These are phyloP conservation scores for Paraleonurus japonicus DNA, from an alignment of 257 asterid genomes.

Conservation along the genomic window DNA sequence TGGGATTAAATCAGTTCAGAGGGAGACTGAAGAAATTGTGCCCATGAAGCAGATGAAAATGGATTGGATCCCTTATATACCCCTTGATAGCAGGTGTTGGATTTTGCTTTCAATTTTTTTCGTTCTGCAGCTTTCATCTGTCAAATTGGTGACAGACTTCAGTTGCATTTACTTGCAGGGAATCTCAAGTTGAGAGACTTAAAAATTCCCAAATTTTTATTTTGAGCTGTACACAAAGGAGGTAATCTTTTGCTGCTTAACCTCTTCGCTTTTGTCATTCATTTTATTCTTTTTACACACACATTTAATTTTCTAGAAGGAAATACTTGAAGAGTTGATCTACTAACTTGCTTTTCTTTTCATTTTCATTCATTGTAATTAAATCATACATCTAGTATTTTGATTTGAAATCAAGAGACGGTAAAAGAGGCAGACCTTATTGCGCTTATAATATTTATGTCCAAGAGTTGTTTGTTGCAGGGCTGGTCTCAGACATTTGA, in stretches of 20 bases:
- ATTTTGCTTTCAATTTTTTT: background rate
- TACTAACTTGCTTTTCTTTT: background rate
- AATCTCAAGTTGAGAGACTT: slow-evolving; percentile 88
- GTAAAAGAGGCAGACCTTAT: slow-evolving; percentile 1
- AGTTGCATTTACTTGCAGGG: slow-evolving; percentile 47
- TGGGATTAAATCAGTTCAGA: slow-evolving; percentile 93
- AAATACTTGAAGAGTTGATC: background rate
- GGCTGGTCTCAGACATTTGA: slow-evolving; percentile 87
- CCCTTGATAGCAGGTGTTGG: slow-evolving; percentile 68
- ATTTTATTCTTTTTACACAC: background rate
- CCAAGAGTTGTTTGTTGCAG: slow-evolving; percentile 38
- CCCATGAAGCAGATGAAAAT: slow-evolving; percentile 99
- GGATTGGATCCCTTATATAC: slow-evolving; percentile 98
- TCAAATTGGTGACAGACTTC: slow-evolving; percentile 18
- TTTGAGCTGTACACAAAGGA: slow-evolving; percentile 82
- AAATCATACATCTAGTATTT: background rate
- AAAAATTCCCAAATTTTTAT: slow-evolving; percentile 77
- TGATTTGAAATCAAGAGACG: background rate
- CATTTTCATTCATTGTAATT: background rate
- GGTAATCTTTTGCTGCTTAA: slow-evolving; percentile 39
- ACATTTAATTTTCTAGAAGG: background rate
- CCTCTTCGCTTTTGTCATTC: background rate
- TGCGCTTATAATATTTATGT: background rate
- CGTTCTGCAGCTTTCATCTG: slow-evolving; percentile 16
- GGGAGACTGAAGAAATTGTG: slow-evolving; percentile 87